Percentiles rank a stretch among this genome's conserved stretches.
Conservation (phyloP, 768 basidiomycete genomes). For the Arthromyces matolae region DNA sequence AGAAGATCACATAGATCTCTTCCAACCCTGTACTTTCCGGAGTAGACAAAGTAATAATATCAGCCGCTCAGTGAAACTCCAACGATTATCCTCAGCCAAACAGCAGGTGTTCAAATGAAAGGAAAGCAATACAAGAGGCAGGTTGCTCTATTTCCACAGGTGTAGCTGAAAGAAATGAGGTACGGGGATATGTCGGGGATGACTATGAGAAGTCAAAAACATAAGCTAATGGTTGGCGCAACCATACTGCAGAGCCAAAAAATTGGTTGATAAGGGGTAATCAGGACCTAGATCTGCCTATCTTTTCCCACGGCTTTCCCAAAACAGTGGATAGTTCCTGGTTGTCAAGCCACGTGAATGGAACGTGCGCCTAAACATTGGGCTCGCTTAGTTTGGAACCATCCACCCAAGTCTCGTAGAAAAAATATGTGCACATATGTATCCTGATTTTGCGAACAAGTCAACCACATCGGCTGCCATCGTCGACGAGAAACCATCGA, state of each 20-base stretch:
- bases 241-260: slow-evolving; percentile 17
- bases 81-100: neutral
- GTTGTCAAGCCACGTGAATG: slow-evolving; percentile 28
- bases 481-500: neutral
- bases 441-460: no score
- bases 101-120: neutral
- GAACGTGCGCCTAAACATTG: neutral
- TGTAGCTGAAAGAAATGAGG: neutral
- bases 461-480: no score
- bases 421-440: no score
- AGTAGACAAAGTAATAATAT: slow-evolving; percentile 1
- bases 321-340: slow-evolving; percentile 27
- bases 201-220: slow-evolving; percentile 17
- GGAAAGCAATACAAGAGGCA: no score
- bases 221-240: slow-evolving; percentile 12
- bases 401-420: no score
- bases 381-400: no score
- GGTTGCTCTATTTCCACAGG: no score
- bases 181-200: slow-evolving; percentile 21
- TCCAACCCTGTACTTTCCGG: no score
- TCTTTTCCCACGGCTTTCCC: slow-evolving; percentile 28
- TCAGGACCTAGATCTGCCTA: slow-evolving; percentile 8
- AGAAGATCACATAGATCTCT: slow-evolving; percentile 30
- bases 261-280: slow-evolving; percentile 15
- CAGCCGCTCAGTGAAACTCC: neutral